These are phyloP conservation scores for Sarocladium strictum DNA, from an alignment of 2,329 filamentous ascomycete species.

Conservation along the genomic window DNA sequence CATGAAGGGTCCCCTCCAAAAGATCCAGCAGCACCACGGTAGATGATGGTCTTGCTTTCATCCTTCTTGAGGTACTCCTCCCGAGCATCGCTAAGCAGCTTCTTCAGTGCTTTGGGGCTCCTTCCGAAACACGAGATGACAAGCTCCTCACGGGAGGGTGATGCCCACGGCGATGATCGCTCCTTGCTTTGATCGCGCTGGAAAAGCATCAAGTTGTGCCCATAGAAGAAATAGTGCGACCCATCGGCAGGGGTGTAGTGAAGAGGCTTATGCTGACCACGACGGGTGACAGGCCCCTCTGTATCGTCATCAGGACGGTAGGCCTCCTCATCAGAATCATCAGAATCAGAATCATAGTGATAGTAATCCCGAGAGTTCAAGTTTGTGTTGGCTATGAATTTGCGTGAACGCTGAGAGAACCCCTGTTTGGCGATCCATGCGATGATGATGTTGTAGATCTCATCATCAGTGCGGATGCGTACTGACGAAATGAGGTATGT, in stretches of 20 bases:
- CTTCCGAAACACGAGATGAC: constrained; percentile 57
- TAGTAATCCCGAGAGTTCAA: constrained; percentile 43
- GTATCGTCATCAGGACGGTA: constrained; percentile 20
- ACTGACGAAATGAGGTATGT: constrained; percentile 58
- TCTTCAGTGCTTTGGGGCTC: constrained; percentile 54
- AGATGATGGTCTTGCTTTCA: constrained; percentile 58
- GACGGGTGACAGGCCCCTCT: constrained; percentile 14
- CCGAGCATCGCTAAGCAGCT: constrained; percentile 54
- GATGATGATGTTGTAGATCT: constrained; percentile 69
- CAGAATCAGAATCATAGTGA: constrained; percentile 40
- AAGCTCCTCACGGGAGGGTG: constrained; percentile 45
- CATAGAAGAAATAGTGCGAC: constrained; percentile 64
- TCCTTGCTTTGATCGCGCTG: constrained; percentile 44
- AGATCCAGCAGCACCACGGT: constrained; percentile 45
- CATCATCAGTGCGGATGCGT: constrained; percentile 62
- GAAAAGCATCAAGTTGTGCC: constrained; percentile 51
- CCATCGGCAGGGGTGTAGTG: constrained; percentile 64
- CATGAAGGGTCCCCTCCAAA: constrained; percentile 41
- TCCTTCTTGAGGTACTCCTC: constrained; percentile 50
- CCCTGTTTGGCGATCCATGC: constrained; percentile 59
- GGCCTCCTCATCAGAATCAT: constrained; percentile 31
- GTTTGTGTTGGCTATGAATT: constrained; percentile 60
- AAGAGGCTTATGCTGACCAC: constrained; percentile 39
- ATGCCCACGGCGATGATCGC: constrained; percentile 17
- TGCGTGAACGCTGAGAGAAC: constrained; percentile 53